phyloP scores from a whole-genome alignment of 768 basidiomycete genomes.

The Phylloporus sp. region DNA sequence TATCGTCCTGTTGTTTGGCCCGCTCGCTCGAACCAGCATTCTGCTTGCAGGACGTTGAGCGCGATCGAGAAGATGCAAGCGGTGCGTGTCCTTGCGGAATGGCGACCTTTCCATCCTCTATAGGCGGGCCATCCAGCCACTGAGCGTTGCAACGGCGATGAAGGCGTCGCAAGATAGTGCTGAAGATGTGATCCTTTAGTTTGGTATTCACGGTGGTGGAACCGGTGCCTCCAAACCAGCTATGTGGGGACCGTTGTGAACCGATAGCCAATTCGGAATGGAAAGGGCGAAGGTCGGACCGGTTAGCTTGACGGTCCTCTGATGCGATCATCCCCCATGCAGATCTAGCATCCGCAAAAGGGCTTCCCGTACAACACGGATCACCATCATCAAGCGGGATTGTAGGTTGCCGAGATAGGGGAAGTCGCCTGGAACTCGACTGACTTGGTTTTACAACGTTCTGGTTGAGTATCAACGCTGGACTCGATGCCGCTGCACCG shows the following conservation, averaged over 20 bases:
- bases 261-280: slow-evolving; percentile 36
- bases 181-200: slow-evolving; percentile 94
- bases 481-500: slow-evolving; percentile 62
- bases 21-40: slow-evolving; percentile 33
- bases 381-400: slow-evolving; percentile 36
- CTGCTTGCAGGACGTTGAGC: slow-evolving; percentile 17
- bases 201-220: slow-evolving; percentile 92
- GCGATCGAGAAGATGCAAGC: slow-evolving; percentile 1
- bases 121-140: slow-evolving; percentile 35
- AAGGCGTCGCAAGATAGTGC: slow-evolving; percentile 74
- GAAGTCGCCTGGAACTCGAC: slow-evolving; percentile 32
- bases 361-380: slow-evolving; percentile 42
- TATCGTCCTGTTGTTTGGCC: slow-evolving; percentile 37
- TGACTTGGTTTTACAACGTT: slow-evolving; percentile 15
- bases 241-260: slow-evolving; percentile 34
- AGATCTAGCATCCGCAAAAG: slow-evolving; percentile 22
- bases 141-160: slow-evolving; percentile 42
- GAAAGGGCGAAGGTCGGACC: slow-evolving; percentile 37
- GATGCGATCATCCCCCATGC: slow-evolving; percentile 10
- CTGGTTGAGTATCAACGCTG: slow-evolving; percentile 48
- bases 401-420: slow-evolving; percentile 39
- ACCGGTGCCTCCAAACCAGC: slow-evolving; percentile 83
- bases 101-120: slow-evolving; percentile 52
- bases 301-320: slow-evolving; percentile 26
- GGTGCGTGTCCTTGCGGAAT: slow-evolving; percentile 36